Evolutionary conservation across 176 grass and related monocot species (phyloP), one percentile per base, ranked within the genome.

Genomic region (sorghum (Sorghum bicolor)): DNA sequence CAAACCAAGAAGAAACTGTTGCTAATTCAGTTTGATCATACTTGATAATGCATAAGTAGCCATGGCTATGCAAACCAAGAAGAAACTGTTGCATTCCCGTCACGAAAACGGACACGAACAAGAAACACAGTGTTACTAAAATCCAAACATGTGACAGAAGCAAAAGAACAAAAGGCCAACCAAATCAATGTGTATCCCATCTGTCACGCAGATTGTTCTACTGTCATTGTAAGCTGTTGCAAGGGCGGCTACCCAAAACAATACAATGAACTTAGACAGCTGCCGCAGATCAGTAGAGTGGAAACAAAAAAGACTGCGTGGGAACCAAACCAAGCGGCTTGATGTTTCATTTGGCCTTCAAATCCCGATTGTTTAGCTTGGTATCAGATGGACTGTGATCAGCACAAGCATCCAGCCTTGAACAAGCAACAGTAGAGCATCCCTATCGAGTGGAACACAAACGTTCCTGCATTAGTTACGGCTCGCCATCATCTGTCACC

Each of bases 131-230:
- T 45, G 64, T 44, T 82, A 80, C 76, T 76, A 89, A 57, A 86
- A 86, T 79, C 74, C 88, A 90, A 86, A 74, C 74, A 74, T 25
- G 30, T 79, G 79, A 90, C 74, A 86, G 73, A 82, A 83, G 81
- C 79, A 83, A 86, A 79, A 85, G 65, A 82, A 86, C 67, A 86
- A 83, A 82, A 90, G 66, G 55, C 88, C 79, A 90, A 79, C 79
- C 65, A 83, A 86, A 83, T 37, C 57, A 38, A 83, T 86, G 84
- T 83, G 88, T 16, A 90, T 79, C 84, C 67, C 67, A 70, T 86
- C 88, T 83, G 84, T 73, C 74, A 57, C 11, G 28, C 36, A 82
- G 78, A 81, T 19, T 26, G 57, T 72, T 60, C 79, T 86, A 78
- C 63, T 67, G 22, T 68, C 55, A 82, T 22, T 12, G 74, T 79